A percentile compares a stretch with the other conserved stretches of the same genome.
Conservation (phyloP, 2,329 filamentous ascomycete genomes). For the Epichloe bromicola region DNA sequence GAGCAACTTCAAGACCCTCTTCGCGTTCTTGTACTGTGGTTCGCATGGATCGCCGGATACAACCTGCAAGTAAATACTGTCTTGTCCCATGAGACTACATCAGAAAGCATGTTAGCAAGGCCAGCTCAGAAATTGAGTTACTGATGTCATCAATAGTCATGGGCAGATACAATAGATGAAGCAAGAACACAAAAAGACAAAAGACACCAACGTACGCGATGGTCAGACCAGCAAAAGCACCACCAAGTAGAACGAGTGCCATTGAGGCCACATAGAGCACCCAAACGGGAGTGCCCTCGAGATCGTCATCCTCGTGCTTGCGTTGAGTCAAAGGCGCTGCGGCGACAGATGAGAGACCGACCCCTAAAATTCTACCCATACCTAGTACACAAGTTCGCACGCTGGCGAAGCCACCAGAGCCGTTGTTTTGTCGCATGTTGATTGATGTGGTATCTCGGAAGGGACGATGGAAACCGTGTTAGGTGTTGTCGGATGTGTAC, state of each 20-base stretch:
- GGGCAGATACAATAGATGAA: constrained; percentile 3
- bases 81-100: constrained; percentile 51
- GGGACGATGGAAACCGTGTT: not conserved
- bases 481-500: not conserved
- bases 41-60: constrained; percentile 75
- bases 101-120: constrained; percentile 1
- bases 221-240: constrained; percentile 88
- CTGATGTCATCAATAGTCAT: not conserved
- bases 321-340: constrained; percentile 29
- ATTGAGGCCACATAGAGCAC: constrained; percentile 69
- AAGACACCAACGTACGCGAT: constrained; percentile 50
- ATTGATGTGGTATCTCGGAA: not conserved
- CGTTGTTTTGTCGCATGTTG: constrained; percentile 15
- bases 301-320: constrained; percentile 32
- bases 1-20: constrained; percentile 65
- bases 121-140: not conserved
- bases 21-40: constrained; percentile 75
- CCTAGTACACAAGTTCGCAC: constrained; percentile 37
- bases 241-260: constrained; percentile 71
- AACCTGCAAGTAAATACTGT: constrained; percentile 95
- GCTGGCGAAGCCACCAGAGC: constrained; percentile 23
- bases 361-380: constrained; percentile 36
- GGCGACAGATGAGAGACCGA: constrained; percentile 34
- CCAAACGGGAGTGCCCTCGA: constrained; percentile 57
- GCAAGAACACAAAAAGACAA: not conserved